Percentiles rank a stretch among this genome's conserved stretches.
Conservation (phyloP, 441 rosid genomes). For the Croton setiger region DNA sequence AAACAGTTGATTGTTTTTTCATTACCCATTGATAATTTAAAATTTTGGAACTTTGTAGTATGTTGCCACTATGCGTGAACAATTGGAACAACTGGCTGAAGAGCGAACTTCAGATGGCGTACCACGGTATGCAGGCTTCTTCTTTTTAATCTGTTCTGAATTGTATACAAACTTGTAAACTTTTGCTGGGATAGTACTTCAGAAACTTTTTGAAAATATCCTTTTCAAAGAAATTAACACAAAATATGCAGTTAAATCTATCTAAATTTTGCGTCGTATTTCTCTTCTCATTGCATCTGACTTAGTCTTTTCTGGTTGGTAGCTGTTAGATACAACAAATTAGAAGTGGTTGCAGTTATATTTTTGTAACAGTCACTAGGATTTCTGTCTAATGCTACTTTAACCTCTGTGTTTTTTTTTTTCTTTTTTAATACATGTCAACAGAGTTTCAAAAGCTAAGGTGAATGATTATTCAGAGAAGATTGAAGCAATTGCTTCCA, state of each 20-base stretch:
- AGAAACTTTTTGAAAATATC: not conserved
- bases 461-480: slow-evolving; percentile 62
- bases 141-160: not conserved
- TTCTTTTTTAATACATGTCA: not conserved
- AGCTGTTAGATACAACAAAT: not conserved
- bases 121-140: slow-evolving; percentile 44
- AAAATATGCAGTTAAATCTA: not conserved
- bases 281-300: not conserved
- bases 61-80: slow-evolving; percentile 81
- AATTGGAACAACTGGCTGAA: slow-evolving; percentile 62
- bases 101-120: slow-evolving; percentile 72
- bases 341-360: not conserved
- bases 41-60: slow-evolving; percentile 39
- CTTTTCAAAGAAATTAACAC: not conserved
- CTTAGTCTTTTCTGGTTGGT: not conserved
- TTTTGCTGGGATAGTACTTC: not conserved
- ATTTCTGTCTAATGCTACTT: not conserved
- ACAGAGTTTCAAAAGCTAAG: slow-evolving; percentile 63
- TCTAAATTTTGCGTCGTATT: not conserved
- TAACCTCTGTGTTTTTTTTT: not conserved
- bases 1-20: not conserved
- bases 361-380: not conserved
- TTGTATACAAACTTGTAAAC: not conserved
- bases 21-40: not conserved
- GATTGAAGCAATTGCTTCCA: slow-evolving; percentile 60